Base-by-base conservation (phyloP, 208 protist genomes). In the Trypanosoma congolense region DNA sequence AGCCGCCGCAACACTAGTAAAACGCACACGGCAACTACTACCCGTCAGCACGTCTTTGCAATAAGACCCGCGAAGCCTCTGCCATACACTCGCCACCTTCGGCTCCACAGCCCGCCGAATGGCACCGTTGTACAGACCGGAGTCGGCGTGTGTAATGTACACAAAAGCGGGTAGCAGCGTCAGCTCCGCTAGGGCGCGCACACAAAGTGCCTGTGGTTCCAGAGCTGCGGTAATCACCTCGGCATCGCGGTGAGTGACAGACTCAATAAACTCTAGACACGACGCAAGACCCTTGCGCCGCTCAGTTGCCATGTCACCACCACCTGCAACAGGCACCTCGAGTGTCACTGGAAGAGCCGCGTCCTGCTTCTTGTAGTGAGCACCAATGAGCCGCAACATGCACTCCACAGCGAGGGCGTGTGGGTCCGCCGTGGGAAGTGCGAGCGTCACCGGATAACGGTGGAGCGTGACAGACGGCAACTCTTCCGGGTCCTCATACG, bases 101-200 rank as follows among this genome's bases (percentile, higher is more conserved):
- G 77, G 80, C 43, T 73, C 72, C 16, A 90, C 76, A 25, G 56
- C 62, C 44, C 77, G 74, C 21, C 65, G 48, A 65, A 91, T 68
- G 2, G 53, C 33, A 31, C 66, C 49, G 28, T 62, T 40, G 44
- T 79, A 93, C 19, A 87, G 31, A 5, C 29, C 42, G 4, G 67
- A 58, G 35, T 91, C 83, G 33, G 65, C 80, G 65, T 87, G 73
- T 6, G 56, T 69, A 28, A 80, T 43, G 43, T 91, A 91, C n/a
- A 81, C 51, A 58, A 93, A 87, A 35, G 83, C 87, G 0, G 82
- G 87, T 42, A 91, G 79, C 4, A 94, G 57, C 40, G 70, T 75
- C 48, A 77, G 65, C 25, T 26, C 28, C 22, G 73, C 67, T 12
- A 90, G 66, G 24, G 70, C 54, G 56, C 77, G 65, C 1, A 86